These are phyloP conservation scores for Leccinum truebloodii DNA, from an alignment of 768 basidiomycete species.

Conservation along the genomic window DNA sequence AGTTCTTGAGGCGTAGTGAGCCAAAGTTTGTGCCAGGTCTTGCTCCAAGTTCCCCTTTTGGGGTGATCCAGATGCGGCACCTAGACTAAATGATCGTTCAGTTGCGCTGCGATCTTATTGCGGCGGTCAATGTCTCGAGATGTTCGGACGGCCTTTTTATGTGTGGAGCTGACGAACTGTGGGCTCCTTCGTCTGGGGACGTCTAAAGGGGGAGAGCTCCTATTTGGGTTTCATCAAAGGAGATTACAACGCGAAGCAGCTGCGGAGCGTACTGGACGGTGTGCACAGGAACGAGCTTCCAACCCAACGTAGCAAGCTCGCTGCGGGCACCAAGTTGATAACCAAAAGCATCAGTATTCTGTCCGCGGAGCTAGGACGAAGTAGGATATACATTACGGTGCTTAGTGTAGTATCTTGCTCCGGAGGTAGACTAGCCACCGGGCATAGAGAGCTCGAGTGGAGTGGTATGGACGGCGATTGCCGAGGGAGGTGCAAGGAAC, in stretches of 20 bases:
- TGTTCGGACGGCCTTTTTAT: neutral
- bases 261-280: neutral
- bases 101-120: neutral
- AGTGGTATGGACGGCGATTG: conserved; percentile 16
- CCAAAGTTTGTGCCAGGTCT: neutral
- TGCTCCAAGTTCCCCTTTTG: neutral
- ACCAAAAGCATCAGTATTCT: conserved; percentile 10
- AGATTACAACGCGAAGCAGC: neutral
- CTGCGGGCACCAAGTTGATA: neutral
- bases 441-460: conserved; percentile 1
- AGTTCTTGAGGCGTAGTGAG: neutral
- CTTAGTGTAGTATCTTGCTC: neutral
- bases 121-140: neutral
- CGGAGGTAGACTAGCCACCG: conserved; percentile 1
- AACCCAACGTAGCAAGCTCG: conserved; percentile 9
- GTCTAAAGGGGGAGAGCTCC: neutral
- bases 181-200: neutral
- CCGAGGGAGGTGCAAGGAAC: conserved; percentile 9
- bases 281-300: conserved; percentile 6
- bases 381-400: neutral
- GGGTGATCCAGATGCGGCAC: neutral
- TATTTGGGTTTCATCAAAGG: neutral
- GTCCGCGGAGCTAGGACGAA: conserved; percentile 14
- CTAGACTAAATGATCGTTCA: neutral
- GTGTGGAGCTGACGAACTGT: neutral